Base-by-base conservation (phyloP, 371 early-diverging fungal genomes). In the Dichotomocladium elegans region DNA sequence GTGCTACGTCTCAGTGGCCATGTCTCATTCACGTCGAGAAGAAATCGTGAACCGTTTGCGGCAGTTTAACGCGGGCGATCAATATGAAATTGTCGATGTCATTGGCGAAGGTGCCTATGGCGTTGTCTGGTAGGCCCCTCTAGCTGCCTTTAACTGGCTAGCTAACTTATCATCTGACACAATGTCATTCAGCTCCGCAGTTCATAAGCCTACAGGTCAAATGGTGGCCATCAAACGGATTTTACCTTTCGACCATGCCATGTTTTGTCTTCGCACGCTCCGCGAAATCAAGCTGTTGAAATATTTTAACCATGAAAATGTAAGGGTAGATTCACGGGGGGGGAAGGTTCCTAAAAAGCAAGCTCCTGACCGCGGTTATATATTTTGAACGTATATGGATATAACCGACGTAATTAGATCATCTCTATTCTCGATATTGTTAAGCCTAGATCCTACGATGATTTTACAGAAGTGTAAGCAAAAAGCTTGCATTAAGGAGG, bases 211-310 rank as follows among this genome's bases (percentile, higher is more conserved):
- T 33, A 89, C 91, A 10, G 90, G 92, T 9, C 89, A 92, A 67
- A 87, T 85, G 57, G 94, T 95, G 1, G 95, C 96, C 63, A 92
- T 95, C 66, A 95, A 95, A 64, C 90, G 91, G 70, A 90, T 93
- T 40, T 86, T 86, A 10, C 90, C 91, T 8, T 88, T 94, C 58
- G 92, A 91, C 45, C 90, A 91, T 63, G 88, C 88, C 65, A 89
- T 94, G 74, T 88, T 94, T 55, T 90, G 91, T 60, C 74, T 91
- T 52, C 73, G 94, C 51, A 90, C 92, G 11, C 61, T 94, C 34
- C 81, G 94, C 50, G 94, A 94, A 76, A 87, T 94, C 62, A 94
- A 94, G 61, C 68, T 94, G 10, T 76, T 93, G 53, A 85, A 88
- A 45, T 93, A 92, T 64, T 93, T 94, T 50, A 86, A 91, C 66